A percentile compares a stretch with the other conserved stretches of the same genome.
Conservation (phyloP, 2,329 filamentous ascomycete species). For the Aspergillus floridensis region DNA sequence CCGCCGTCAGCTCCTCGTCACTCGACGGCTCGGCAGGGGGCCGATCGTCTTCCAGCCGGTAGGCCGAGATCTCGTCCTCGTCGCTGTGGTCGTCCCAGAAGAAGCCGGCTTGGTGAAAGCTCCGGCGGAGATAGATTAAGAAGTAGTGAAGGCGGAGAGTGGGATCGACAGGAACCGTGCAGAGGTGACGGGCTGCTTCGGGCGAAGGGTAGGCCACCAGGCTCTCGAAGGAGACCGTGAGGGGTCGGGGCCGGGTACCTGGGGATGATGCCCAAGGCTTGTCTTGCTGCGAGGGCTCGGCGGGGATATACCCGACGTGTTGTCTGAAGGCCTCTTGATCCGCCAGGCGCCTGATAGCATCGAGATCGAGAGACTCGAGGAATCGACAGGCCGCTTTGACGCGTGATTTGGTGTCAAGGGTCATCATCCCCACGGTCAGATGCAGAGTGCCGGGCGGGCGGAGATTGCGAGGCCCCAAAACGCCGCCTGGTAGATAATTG, state of each 20-base stretch:
- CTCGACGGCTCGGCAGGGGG: not conserved
- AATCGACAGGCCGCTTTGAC: constrained; percentile 48
- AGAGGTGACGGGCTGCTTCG: constrained; percentile 39
- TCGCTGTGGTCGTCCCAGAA: constrained; percentile 38
- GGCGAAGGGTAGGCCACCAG: constrained; percentile 38
- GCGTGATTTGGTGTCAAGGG: constrained; percentile 54
- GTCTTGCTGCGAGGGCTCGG: not conserved
- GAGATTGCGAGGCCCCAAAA: constrained; percentile 37
- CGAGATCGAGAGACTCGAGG: constrained; percentile 48
- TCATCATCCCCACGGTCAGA: constrained; percentile 84
- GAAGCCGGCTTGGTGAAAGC: constrained; percentile 45
- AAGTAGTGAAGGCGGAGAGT: constrained; percentile 44
- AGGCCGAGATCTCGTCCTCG: not conserved
- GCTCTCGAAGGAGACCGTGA: constrained; percentile 47
- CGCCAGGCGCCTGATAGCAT: constrained; percentile 35
- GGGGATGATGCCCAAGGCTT: not conserved
- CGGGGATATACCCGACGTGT: not conserved
- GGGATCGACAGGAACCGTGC: constrained; percentile 39
- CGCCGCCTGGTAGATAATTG: not conserved
- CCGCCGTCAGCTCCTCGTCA: not conserved
- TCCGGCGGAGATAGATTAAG: constrained; percentile 39
- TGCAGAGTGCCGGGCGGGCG: constrained; percentile 78
- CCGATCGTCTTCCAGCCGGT: not conserved
- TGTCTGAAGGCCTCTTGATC: constrained; percentile 23
- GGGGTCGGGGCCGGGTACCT: constrained; percentile 17